Evolutionary conservation across 1,284 basidiomycete species (phyloP).

Genomic region (Melampsora larici-populina): DNA sequence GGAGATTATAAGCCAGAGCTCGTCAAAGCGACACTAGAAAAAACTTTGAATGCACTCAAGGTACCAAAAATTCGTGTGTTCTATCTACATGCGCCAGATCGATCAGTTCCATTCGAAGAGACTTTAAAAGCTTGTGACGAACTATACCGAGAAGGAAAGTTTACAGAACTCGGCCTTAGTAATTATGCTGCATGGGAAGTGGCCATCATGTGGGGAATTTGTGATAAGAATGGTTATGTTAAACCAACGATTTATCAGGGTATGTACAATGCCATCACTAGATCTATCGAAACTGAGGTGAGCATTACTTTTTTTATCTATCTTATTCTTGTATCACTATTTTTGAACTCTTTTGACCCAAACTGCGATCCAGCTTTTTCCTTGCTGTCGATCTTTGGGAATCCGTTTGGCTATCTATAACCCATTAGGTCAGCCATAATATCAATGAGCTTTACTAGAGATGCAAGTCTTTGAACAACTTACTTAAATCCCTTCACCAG

Average conservation of each 20-base stretch:
- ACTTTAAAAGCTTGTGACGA: conserved; percentile 36
- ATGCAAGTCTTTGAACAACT: neutral
- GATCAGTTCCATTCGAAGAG: conserved; percentile 29
- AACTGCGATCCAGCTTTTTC: neutral
- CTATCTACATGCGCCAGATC: conserved; percentile 43
- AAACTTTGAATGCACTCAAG: neutral
- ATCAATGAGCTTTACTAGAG: neutral
- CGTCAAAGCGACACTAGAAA: neutral
- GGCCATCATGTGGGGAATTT: conserved; percentile 46
- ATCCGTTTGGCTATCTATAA: conserved; percentile 23
- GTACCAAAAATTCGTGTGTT: conserved; percentile 4
- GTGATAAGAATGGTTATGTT: conserved; percentile 39
- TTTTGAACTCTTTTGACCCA: neutral
- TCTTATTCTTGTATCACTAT: too few relatives aligned
- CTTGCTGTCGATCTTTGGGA: conserved; percentile 17
- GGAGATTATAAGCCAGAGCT: neutral
- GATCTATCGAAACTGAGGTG: conserved; percentile 63
- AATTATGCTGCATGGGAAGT: conserved; percentile 45
- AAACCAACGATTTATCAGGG: conserved; percentile 44
- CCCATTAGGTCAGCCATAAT: conserved; percentile 20
- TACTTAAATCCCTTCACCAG: neutral
- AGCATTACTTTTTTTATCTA: conserved; percentile 1
- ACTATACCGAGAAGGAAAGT: conserved; percentile 44
- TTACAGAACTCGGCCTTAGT: conserved; percentile 25
- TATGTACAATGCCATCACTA: conserved; percentile 54